A percentile compares a stretch with the other conserved stretches of the same genome.
These are phyloP conservation scores for Diaporthe nobilis DNA, from an alignment of 2,329 filamentous ascomycete species.

Conservation along the genomic window DNA sequence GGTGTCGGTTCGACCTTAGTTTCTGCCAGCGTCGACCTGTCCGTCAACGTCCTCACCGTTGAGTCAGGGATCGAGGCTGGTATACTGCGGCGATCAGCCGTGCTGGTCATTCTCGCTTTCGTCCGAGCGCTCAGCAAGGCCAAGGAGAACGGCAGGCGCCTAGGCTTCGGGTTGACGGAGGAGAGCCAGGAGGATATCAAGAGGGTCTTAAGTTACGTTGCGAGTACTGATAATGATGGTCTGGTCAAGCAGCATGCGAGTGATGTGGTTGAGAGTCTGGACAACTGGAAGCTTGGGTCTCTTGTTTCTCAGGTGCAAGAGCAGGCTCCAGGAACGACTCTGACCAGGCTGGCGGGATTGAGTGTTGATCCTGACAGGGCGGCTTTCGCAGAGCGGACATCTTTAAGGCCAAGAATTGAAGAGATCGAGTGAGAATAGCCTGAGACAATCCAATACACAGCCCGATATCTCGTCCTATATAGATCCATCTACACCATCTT, in stretches of 20 bases:
- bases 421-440: conserved; percentile 67
- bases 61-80: conserved; percentile 72
- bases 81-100: conserved; percentile 77
- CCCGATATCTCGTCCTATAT: no score
- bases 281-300: conserved; percentile 68
- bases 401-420: conserved; percentile 64
- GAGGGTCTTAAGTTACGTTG: conserved; percentile 74
- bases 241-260: conserved; percentile 77
- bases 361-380: conserved; percentile 52
- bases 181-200: conserved; percentile 73
- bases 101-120: conserved; percentile 74
- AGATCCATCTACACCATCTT: not conserved
- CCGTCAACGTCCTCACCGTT: conserved; percentile 72
- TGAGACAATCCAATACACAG: not conserved
- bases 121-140: conserved; percentile 71
- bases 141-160: conserved; percentile 58
- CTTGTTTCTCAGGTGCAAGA: conserved; percentile 43
- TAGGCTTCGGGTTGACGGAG: conserved; percentile 69
- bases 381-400: conserved; percentile 31
- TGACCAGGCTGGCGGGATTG: conserved; percentile 59
- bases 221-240: conserved; percentile 75
- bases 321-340: conserved; percentile 43
- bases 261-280: conserved; percentile 77
- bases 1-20: conserved; percentile 68
- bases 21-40: conserved; percentile 72